Conservation (phyloP, 2,329 filamentous ascomycete species). For the Cadophora luteo-olivacea region DNA sequence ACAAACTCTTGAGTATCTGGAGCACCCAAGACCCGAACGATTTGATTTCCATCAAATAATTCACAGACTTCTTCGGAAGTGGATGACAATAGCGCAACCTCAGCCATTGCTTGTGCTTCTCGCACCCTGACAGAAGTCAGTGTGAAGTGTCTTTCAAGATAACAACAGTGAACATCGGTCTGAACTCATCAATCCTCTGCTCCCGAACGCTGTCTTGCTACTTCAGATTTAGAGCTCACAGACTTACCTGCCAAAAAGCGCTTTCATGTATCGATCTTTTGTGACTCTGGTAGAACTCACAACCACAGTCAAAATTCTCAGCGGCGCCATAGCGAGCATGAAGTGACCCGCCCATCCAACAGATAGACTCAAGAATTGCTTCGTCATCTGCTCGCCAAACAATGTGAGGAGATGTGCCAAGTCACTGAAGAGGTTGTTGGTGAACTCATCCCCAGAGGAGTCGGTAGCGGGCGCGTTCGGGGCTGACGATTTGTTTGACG, state of each 20-base stretch:
- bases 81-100: slow-evolving; percentile 53
- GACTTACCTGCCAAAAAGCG: slow-evolving; percentile 50
- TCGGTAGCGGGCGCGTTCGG: neutral
- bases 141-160: too few relatives aligned
- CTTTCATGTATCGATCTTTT: slow-evolving; percentile 47
- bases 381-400: slow-evolving; percentile 55
- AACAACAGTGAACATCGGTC: too few relatives aligned
- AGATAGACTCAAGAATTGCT: slow-evolving; percentile 55
- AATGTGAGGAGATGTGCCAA: slow-evolving; percentile 37
- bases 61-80: slow-evolving; percentile 54
- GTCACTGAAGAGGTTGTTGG: slow-evolving; percentile 34
- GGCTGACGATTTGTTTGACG: neutral
- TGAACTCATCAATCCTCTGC: too few relatives aligned
- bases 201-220: slow-evolving; percentile 26
- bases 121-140: slow-evolving; percentile 35
- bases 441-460: slow-evolving; percentile 32
- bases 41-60: slow-evolving; percentile 50
- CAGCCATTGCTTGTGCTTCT: slow-evolving; percentile 50
- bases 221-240: too few relatives aligned
- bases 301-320: slow-evolving; percentile 53
- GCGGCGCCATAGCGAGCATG: slow-evolving; percentile 53
- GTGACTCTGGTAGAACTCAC: slow-evolving; percentile 53
- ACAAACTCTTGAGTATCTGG: slow-evolving; percentile 9
- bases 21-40: slow-evolving; percentile 39
- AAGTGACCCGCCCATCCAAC: slow-evolving; percentile 51